Conservation (phyloP, 2,329 filamentous ascomycete species). For the Leptographium lundbergii region DNA sequence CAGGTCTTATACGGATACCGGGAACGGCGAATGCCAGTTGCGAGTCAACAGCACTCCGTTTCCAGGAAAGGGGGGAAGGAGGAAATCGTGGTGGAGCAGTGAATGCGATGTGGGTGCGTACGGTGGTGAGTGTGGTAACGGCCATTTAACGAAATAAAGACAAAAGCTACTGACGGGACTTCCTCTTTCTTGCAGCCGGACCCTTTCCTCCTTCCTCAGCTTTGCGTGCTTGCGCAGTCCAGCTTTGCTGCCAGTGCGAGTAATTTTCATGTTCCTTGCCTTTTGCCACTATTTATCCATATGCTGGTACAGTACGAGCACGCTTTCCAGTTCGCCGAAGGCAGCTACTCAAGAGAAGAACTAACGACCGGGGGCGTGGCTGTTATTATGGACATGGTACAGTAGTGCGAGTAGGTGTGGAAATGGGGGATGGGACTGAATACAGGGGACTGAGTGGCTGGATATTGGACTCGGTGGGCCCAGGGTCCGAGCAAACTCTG, state of each 20-base stretch:
- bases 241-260: neutral
- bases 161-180: neutral
- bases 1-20: slow-evolving; percentile 1
- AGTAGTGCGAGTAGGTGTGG: neutral
- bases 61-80: neutral
- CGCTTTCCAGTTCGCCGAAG: neutral
- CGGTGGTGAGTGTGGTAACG: neutral
- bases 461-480: neutral
- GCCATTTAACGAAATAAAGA: neutral
- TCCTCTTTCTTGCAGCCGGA: neutral
- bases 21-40: neutral
- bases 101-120: neutral
- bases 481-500: neutral
- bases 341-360: neutral
- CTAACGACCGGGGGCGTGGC: neutral
- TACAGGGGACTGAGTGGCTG: neutral
- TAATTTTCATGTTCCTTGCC: neutral
- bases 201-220: neutral
- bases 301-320: neutral
- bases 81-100: neutral
- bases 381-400: neutral
- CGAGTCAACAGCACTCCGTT: neutral
- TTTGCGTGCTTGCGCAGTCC: neutral
- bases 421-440: neutral
- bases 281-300: neutral